phyloP scores from a whole-genome alignment of 495 filamentous ascomycete species.

The Talaromyces stipitatus region DNA sequence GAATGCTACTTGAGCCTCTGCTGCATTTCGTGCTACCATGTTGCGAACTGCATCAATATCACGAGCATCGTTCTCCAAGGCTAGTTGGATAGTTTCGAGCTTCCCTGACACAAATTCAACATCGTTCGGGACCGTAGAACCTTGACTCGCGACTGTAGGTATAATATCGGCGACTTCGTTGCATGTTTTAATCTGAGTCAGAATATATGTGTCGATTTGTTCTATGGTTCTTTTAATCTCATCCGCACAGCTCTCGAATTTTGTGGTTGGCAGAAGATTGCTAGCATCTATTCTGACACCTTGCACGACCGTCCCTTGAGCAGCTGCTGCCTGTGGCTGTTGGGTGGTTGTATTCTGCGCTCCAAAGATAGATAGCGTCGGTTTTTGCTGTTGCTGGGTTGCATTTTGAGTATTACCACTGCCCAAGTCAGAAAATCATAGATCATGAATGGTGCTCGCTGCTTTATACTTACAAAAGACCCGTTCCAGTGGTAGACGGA shows the following conservation, averaged over 20 bases:
- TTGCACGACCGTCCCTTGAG: slow-evolving; percentile 38
- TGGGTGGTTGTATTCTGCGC: slow-evolving; percentile 25
- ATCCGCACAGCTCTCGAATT: slow-evolving; percentile 81
- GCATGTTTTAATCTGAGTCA: slow-evolving; percentile 55
- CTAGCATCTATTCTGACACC: slow-evolving; percentile 71
- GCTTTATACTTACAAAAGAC: slow-evolving; percentile 43
- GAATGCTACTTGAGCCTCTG: slow-evolving; percentile 67
- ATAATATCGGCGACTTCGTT: slow-evolving; percentile 36
- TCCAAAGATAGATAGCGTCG: slow-evolving; percentile 33
- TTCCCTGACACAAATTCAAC: slow-evolving; percentile 67
- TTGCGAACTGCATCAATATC: slow-evolving; percentile 59
- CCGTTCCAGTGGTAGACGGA: slow-evolving; percentile 20
- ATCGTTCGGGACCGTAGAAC: slow-evolving; percentile 61
- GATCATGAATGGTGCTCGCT: background rate
- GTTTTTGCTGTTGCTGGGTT: slow-evolving; percentile 25
- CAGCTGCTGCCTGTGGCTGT: slow-evolving; percentile 40
- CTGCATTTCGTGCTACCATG: slow-evolving; percentile 57
- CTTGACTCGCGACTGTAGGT: slow-evolving; percentile 55
- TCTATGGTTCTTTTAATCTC: slow-evolving; percentile 72
- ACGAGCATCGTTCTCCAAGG: slow-evolving; percentile 64
- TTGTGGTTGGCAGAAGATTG: slow-evolving; percentile 75
- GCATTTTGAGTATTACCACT: slow-evolving; percentile 18
- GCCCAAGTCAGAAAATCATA: slow-evolving; percentile 9
- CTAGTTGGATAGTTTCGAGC: slow-evolving; percentile 63
- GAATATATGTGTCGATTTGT: slow-evolving; percentile 63